A percentile compares a stretch with the other conserved stretches of the same genome.
These are phyloP conservation scores for Calonectria pteridis DNA, from an alignment of 2,329 filamentous ascomycete genomes.

Conservation along the genomic window DNA sequence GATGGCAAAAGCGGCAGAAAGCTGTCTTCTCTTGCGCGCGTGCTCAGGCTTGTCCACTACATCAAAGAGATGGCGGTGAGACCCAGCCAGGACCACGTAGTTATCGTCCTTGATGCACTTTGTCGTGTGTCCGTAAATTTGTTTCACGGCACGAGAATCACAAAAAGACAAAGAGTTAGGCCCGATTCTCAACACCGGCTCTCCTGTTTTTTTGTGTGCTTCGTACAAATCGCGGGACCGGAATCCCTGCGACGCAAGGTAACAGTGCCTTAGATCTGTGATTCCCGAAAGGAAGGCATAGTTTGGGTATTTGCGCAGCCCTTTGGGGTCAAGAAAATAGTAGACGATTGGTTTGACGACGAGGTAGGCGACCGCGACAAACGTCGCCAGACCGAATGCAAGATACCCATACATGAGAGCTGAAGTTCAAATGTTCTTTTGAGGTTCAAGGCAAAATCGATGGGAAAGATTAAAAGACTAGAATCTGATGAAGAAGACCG, in stretches of 20 bases:
- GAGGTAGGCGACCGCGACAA: conserved; percentile 12
- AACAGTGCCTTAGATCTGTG: conserved; percentile 27
- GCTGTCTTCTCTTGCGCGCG: conserved; percentile 60
- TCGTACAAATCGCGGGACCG: conserved; percentile 60
- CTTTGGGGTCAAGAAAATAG: conserved; percentile 50
- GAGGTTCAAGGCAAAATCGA: not conserved
- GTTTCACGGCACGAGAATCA: conserved; percentile 30
- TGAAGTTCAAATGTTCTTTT: not conserved
- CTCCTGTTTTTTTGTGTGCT: conserved; percentile 54
- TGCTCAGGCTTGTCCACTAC: conserved; percentile 64
- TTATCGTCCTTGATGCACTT: conserved; percentile 61
- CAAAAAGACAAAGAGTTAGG: conserved; percentile 39
- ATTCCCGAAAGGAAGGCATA: conserved; percentile 30
- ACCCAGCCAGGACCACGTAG: conserved; percentile 58
- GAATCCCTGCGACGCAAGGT: conserved; percentile 47
- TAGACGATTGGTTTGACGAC: conserved; percentile 14
- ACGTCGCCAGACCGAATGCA: not conserved
- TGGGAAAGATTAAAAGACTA: not conserved
- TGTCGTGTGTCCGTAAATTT: conserved; percentile 59
- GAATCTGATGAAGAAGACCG: not conserved
- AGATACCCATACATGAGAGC: conserved; percentile 3
- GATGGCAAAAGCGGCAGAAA: conserved; percentile 63
- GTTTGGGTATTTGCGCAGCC: conserved; percentile 35
- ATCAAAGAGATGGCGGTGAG: conserved; percentile 64
- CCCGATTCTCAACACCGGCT: conserved; percentile 43